Percentiles rank a stretch among this genome's conserved stretches.
These are phyloP conservation scores for Penicillium sp. DNA, from an alignment of 2,329 filamentous ascomycete species.

Conservation along the genomic window DNA sequence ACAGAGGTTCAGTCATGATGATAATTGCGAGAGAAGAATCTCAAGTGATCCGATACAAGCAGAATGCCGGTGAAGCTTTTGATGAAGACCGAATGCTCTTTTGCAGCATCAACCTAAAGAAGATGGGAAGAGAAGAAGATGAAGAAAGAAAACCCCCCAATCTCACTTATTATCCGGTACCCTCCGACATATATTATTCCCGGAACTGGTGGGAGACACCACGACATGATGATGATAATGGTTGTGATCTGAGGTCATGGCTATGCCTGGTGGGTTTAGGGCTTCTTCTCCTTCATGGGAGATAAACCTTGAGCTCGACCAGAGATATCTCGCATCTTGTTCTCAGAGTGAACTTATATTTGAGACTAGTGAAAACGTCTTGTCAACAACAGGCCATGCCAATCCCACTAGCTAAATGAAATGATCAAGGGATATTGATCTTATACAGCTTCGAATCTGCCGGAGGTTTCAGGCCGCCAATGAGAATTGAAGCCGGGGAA, in stretches of 20 bases:
- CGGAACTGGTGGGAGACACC: constrained; percentile 11
- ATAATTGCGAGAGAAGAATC: background rate
- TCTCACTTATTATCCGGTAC: background rate
- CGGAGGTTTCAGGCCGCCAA: constrained; percentile 23
- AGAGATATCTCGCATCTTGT: too few relatives aligned
- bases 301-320: background rate
- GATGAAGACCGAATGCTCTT: background rate
- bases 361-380: background rate
- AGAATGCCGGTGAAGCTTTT: background rate
- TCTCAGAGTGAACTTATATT: background rate
- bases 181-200: constrained; percentile 13
- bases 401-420: background rate
- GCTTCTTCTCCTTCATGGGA: background rate
- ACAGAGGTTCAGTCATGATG: constrained; percentile 17
- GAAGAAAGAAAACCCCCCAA: background rate
- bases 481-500: background rate
- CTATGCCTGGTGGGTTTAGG: constrained; percentile 8
- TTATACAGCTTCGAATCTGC: background rate
- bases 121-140: background rate
- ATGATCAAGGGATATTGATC: background rate
- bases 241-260: constrained; percentile 23
- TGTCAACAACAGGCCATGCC: background rate
- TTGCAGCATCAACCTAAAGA: background rate
- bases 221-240: constrained; percentile 26
- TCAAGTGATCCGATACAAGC: background rate